Base-by-base conservation (phyloP, 140 eudicot species). In the Cichorium intybus region DNA sequence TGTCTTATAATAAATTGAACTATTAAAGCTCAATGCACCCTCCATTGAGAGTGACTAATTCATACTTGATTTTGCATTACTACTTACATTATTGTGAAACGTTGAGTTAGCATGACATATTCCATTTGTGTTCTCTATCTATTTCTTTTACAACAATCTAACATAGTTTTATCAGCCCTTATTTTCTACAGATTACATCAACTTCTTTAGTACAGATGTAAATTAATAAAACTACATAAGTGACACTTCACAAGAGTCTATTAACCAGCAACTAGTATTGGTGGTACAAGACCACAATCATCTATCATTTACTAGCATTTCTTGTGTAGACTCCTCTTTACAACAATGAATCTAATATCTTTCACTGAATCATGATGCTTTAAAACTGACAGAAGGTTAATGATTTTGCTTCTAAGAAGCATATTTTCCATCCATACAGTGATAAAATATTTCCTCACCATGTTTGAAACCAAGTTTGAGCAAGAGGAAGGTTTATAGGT, bases 21-120 rank as follows among this genome's bases (percentile, higher is more conserved):
- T 28, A 31, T 31, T 49, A n/a, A 18, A 46, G 16, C 26, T 62
- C 28, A 62, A 24, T 20, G 20, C 70, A 47, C 31, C 56, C 29
- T 68, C 45, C 43, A 54, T 41, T 68, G n/a, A 43, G 23, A 22
- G 41, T 28, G 17, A 68, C 53, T 27, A 39, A 53, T 33, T 22
- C 62, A 20, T 12, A 33, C 21, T 53, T 12, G 49, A 20, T 67
- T 67, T 55, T 56, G 22, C 64, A 24, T 24, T 24, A 53, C 1
- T 17, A n/a, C 15, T 23, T 8, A 24, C 10, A 1, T 12, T 55
- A 24, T 24, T 27, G 18, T 56, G 18, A 41, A 7, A 41, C 27
- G 41, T 27, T 14, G 7, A 12, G 22, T 56, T n/a, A n/a, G n/a
- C n/a, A n/a, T n/a, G n/a, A n/a, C n/a, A n/a, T n/a, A n/a, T n/a